Evolutionary conservation across 139 green algal species (phyloP), one percentile per base, ranked within the genome.

Genomic region (Pycnococcus provasolii): DNA sequence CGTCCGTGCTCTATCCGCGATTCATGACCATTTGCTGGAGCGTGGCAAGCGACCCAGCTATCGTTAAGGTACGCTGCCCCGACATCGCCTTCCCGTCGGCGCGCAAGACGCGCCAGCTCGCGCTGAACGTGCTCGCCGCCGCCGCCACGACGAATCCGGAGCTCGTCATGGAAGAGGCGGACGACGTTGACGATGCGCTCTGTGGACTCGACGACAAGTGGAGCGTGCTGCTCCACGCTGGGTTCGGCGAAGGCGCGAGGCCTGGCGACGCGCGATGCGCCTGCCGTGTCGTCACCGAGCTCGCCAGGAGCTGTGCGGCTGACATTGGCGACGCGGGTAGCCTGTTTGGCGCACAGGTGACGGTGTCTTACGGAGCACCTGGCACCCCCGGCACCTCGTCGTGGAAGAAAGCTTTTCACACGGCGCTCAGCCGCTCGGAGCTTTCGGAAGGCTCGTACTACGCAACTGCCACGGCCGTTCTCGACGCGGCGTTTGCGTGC

Each of bases 121-220:
- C 84, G 43, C 66, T 92, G 41, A 62, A 75, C 6, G 61, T 92
- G 4, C 72, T 93, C 15, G 66, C 62, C 58, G 87, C 91, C 84
- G 75, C 70, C 13, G 81, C 81, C 0, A 70, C 55, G 11, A 46
- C 61, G 26, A 70, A 67, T 5, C 83, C 84, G 3, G 74, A 85
- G 7, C 73, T 87, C 26, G 50, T 80, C 40, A 69, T 52, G 15
- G 15, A 73, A 3, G 63, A 80, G 11, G 44, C 88, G 46, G 43
- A 71, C 7, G 42, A 53, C 39, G 67, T 91, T 59, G 71, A 87
- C 45, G 73, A 72, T 13, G 63, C 77, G 44, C 71, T 67, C 0
- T 79, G 80, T 45, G 63, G 5, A 5, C 3, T 3, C 40, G 11
- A 40, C 39, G 50, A 58, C 2, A 26, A 11, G 1, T 45, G 15